A percentile compares a stretch with the other conserved stretches of the same genome.
Conservation (phyloP, 345 rosid genomes). For the Lenwebbia sp. region DNA sequence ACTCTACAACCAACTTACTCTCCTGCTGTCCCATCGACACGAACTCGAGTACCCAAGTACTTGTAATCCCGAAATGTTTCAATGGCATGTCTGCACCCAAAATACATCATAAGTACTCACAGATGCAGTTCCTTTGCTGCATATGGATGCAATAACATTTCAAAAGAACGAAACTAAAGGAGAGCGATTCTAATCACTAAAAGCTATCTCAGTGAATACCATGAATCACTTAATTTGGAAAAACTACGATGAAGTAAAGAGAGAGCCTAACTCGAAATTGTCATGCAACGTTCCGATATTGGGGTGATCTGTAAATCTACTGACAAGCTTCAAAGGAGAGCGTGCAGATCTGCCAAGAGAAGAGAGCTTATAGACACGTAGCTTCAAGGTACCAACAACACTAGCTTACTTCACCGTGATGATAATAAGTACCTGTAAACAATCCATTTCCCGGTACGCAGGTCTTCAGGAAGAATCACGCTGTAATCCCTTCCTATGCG, state of each 20-base stretch:
- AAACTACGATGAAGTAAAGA: background rate
- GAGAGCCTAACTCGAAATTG: constrained; percentile 47
- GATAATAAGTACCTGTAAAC: constrained; percentile 51
- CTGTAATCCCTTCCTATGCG: constrained; percentile 40
- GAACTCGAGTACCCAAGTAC: constrained; percentile 70
- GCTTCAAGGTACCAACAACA: background rate
- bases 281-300: constrained; percentile 74
- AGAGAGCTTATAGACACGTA: background rate
- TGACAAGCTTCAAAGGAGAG: constrained; percentile 50
- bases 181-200: background rate
- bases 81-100: constrained; percentile 40
- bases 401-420: background rate
- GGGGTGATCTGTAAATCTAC: constrained; percentile 61
- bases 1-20: constrained; percentile 40
- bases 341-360: constrained; percentile 41
- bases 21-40: constrained; percentile 62
- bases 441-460: constrained; percentile 73
- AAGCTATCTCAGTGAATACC: background rate
- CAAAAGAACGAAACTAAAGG: background rate
- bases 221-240: background rate
- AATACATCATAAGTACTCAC: background rate
- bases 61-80: constrained; percentile 50
- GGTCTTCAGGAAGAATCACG: constrained; percentile 67
- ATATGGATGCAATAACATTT: background rate
- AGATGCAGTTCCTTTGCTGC: background rate